Evolutionary conservation across 257 asterid genomes (phyloP).

Genomic region (Lycium ferocissimum): DNA sequence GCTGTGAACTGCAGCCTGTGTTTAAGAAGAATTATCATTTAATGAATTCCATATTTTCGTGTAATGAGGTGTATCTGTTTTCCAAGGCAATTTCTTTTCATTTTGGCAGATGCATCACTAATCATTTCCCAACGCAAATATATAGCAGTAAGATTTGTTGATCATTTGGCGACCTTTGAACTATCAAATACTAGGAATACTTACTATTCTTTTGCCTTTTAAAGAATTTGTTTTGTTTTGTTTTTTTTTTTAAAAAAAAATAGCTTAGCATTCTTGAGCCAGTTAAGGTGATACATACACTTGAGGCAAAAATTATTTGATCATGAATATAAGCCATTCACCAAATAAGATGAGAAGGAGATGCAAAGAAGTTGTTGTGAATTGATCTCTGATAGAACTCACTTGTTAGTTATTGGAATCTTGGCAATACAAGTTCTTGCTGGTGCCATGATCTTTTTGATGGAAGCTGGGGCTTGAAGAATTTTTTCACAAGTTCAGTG

Average conservation of each 20-base stretch:
- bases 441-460: too few species aligned
- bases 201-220: background rate
- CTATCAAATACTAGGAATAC: background rate
- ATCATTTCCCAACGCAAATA: background rate
- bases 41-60: background rate
- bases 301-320: background rate
- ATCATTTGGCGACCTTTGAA: background rate
- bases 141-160: background rate
- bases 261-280: background rate
- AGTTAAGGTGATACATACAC: background rate
- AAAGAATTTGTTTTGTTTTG: too few species aligned
- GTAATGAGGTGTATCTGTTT: background rate
- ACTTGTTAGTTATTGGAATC: too few species aligned
- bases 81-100: background rate
- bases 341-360: background rate
- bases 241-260: too few species aligned
- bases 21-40: background rate
- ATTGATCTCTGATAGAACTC: too few species aligned
- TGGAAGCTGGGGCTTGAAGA: background rate
- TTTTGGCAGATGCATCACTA: background rate
- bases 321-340: background rate
- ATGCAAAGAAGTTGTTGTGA: background rate
- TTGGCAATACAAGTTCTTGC: background rate
- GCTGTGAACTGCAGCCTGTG: conserved; percentile 2
- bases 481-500: too few species aligned